These are phyloP conservation scores for Phytomonas serpens DNA, from an alignment of 208 protist genomes.

Conservation along the genomic window DNA sequence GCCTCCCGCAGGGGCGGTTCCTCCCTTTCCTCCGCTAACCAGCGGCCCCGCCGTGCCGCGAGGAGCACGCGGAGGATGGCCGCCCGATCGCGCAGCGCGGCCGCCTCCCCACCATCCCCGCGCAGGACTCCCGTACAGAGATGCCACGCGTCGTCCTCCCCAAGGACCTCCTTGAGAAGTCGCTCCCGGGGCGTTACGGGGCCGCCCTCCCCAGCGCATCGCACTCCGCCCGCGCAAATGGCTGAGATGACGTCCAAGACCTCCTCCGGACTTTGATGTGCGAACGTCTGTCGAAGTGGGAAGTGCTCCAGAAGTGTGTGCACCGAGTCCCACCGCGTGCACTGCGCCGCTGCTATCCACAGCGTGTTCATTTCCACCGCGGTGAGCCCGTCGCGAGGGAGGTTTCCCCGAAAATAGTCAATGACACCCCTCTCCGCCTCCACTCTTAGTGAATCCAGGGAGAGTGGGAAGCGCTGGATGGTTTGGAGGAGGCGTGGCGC, in stretches of 20 bases:
- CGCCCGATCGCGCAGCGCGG: conserved; percentile 9
- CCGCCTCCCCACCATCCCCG: background rate
- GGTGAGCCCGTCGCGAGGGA: conserved; percentile 16
- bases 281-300: conserved; percentile 22
- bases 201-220: background rate
- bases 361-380: conserved; percentile 20
- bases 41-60: conserved; percentile 9
- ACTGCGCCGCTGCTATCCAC: conserved; percentile 30
- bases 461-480: conserved; percentile 36
- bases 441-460: background rate
- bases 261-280: conserved; percentile 22
- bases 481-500: conserved; percentile 22
- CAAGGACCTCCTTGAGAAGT: conserved; percentile 34
- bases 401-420: conserved; percentile 13
- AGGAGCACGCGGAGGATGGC: conserved; percentile 11
- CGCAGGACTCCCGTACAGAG: conserved; percentile 16
- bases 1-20: background rate
- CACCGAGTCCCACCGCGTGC: conserved; percentile 23
- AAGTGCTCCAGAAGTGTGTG: conserved; percentile 31
- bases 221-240: conserved; percentile 15
- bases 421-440: conserved; percentile 20
- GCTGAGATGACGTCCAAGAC: conserved; percentile 25
- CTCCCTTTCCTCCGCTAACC: conserved; percentile 11
- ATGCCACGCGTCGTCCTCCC: conserved; percentile 15
- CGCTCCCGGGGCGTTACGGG: conserved; percentile 10